phyloP scores from a whole-genome alignment of 2,329 filamentous ascomycete species.

The Ceratocystis harringtonii region DNA sequence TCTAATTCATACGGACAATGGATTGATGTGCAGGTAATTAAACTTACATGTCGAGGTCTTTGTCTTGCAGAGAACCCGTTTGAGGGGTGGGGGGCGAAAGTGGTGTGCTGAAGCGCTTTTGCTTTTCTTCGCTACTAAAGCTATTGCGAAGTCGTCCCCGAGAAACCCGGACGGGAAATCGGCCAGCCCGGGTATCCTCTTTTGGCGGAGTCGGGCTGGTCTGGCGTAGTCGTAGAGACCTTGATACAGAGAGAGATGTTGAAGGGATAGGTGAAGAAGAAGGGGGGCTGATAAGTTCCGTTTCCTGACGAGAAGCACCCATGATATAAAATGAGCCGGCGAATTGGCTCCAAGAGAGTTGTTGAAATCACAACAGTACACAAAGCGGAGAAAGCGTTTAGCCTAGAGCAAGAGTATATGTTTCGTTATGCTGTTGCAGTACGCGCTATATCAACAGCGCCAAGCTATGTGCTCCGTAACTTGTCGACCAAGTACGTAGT shows the following conservation, averaged over 20 bases:
- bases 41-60: constrained; percentile 14
- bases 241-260: neutral
- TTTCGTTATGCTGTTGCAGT: neutral
- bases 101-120: constrained; percentile 11
- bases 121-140: neutral
- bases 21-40: neutral
- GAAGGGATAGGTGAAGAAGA: constrained; percentile 4
- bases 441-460: neutral
- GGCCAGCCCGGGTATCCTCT: constrained; percentile 11
- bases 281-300: constrained; percentile 2
- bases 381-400: neutral
- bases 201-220: neutral
- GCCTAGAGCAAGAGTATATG: too few species aligned
- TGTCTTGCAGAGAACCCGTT: neutral
- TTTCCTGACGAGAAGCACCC: constrained; percentile 2
- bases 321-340: neutral
- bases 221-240: neutral
- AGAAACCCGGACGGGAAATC: constrained; percentile 15
- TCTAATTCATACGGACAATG: neutral
- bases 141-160: constrained; percentile 9
- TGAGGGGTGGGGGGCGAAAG: neutral
- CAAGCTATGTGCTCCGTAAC: neutral
- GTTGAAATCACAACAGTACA: neutral
- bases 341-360: neutral
- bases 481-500: neutral